These are phyloP conservation scores for Hypoxylon rubiginosum DNA, from an alignment of 2,329 filamentous ascomycete species.

Conservation along the genomic window DNA sequence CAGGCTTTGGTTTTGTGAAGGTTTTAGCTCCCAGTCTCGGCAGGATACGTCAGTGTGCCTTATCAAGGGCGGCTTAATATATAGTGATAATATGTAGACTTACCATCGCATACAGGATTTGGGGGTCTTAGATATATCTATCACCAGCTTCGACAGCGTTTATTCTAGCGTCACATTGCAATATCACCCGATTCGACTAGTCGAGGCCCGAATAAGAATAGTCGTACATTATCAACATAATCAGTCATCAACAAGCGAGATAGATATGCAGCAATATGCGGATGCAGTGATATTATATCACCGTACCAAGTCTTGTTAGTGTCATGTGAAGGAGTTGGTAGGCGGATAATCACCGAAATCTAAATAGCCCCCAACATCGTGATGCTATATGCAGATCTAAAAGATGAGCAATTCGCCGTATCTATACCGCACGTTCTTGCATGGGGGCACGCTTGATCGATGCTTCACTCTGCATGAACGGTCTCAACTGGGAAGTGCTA, in stretches of 20 bases:
- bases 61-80: slow-evolving; percentile 2
- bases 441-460: slow-evolving; percentile 16
- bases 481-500: slow-evolving; percentile 10
- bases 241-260: neutral
- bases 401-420: slow-evolving; percentile 22
- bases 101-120: neutral
- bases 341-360: slow-evolving; percentile 14
- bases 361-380: slow-evolving; percentile 4
- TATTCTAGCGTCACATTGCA: slow-evolving; percentile 1
- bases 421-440: slow-evolving; percentile 18
- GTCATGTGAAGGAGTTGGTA: slow-evolving; percentile 17
- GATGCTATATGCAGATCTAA: slow-evolving; percentile 24
- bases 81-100: neutral
- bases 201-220: neutral
- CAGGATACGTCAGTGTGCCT: slow-evolving; percentile 1
- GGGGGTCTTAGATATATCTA: slow-evolving; percentile 3
- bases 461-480: slow-evolving; percentile 29
- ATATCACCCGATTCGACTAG: neutral
- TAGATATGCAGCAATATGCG: slow-evolving; percentile 2
- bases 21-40: slow-evolving; percentile 7
- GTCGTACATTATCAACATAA: slow-evolving; percentile 8
- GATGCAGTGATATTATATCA: slow-evolving; percentile 7
- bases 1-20: slow-evolving; percentile 5
- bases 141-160: neutral
- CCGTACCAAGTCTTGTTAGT: slow-evolving; percentile 1